Conservation (phyloP, 2,329 filamentous ascomycete species). For the Aureobasidium leucospermi region DNA sequence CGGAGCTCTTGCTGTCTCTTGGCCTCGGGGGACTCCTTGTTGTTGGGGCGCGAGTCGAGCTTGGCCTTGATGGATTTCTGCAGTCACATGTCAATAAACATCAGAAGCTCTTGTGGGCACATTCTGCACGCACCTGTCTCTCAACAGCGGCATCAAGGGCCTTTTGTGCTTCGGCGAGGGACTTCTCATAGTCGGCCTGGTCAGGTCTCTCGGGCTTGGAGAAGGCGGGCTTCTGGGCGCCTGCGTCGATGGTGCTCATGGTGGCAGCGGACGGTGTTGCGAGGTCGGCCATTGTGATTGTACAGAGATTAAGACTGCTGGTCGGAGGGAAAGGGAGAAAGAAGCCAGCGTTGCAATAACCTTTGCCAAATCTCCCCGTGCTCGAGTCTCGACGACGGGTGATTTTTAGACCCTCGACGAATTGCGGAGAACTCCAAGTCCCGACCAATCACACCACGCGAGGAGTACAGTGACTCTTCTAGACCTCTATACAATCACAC, state of each 20-base stretch:
- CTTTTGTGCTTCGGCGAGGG: constrained; percentile 76
- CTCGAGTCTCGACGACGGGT: constrained; percentile 7
- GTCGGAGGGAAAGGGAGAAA: neutral
- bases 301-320: neutral
- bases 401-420: constrained; percentile 1
- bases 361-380: neutral
- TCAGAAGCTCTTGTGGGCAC: neutral
- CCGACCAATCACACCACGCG: constrained; percentile 1
- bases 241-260: constrained; percentile 26
- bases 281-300: constrained; percentile 26
- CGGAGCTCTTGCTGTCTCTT: constrained; percentile 84
- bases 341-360: constrained; percentile 11
- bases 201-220: constrained; percentile 78
- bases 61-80: constrained; percentile 84
- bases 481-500: neutral
- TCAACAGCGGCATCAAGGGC: constrained; percentile 72
- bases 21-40: constrained; percentile 69
- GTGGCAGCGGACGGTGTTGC: constrained; percentile 31
- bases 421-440: neutral
- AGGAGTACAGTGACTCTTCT: neutral
- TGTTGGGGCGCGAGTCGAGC: constrained; percentile 77
- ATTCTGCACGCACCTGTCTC: constrained; percentile 47
- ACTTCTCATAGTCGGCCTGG: constrained; percentile 73
- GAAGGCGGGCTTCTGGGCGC: constrained; percentile 28
- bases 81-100: neutral